phyloP scores from a whole-genome alignment of 345 rosid species.

The Salix dunnii region DNA sequence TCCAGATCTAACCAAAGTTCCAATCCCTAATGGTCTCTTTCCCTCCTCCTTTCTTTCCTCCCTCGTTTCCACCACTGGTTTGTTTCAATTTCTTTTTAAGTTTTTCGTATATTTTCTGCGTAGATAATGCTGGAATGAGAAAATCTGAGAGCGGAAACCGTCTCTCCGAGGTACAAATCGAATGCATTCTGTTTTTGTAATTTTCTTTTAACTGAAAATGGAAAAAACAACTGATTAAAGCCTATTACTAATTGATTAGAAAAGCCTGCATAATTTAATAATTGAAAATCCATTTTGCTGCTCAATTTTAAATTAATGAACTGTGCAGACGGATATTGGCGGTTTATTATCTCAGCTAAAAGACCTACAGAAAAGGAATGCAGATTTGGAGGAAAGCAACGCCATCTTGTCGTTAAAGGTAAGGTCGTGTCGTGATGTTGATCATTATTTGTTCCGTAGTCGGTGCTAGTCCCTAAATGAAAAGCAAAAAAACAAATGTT shows the following conservation, averaged over 20 bases:
- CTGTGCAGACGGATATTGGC: constrained; percentile 74
- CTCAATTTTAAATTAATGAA: constrained; percentile 6
- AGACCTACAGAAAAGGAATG: constrained; percentile 65
- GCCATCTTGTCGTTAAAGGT: constrained; percentile 51
- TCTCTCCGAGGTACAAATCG: constrained; percentile 60
- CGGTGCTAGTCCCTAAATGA: neutral
- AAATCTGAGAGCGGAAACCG: constrained; percentile 82
- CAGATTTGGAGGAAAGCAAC: constrained; percentile 68
- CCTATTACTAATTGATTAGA: neutral
- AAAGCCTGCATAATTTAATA: neutral
- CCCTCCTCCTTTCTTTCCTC: neutral
- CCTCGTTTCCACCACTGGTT: neutral
- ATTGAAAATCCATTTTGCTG: neutral
- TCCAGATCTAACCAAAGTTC: constrained; percentile 63
- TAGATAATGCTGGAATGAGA: constrained; percentile 55
- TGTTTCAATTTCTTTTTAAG: neutral
- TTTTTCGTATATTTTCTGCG: neutral
- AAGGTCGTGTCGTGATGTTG: neutral
- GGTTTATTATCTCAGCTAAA: constrained; percentile 80
- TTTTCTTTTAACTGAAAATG: neutral
- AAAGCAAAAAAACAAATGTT: neutral
- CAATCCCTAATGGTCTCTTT: constrained; percentile 51
- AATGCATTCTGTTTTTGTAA: neutral
- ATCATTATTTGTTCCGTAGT: neutral
- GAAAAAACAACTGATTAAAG: neutral